Conservation (phyloP, 2,329 filamentous ascomycete genomes). For the Teratosphaeriaceae sp. region DNA sequence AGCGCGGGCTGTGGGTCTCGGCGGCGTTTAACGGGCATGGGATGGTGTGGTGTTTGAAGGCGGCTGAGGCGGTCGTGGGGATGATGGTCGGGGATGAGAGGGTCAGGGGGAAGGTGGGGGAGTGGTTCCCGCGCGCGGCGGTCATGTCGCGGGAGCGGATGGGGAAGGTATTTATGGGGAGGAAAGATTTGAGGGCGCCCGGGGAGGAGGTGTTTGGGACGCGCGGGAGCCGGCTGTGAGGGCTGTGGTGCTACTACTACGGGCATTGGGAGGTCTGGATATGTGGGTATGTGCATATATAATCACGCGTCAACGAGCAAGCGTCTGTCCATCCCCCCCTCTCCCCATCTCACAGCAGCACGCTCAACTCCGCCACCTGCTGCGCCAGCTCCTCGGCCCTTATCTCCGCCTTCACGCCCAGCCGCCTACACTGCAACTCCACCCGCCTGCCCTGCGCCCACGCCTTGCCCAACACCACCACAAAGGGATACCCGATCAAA, state of each 20-base stretch:
- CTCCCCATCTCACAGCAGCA: too few species aligned
- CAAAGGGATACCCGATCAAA: constrained; percentile 76
- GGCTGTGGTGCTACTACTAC: too few species aligned
- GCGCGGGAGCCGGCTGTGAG: constrained; percentile 3
- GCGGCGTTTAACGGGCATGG: constrained; percentile 59
- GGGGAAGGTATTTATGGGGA: constrained; percentile 16
- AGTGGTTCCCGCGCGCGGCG: constrained; percentile 52
- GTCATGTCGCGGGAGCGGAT: constrained; percentile 42
- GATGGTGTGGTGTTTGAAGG: constrained; percentile 36
- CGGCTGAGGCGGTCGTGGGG: constrained; percentile 49
- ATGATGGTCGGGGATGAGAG: constrained; percentile 38
- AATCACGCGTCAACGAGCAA: too few species aligned
- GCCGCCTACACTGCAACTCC: constrained; percentile 71
- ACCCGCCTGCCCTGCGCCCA: constrained; percentile 54
- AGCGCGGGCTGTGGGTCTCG: constrained; percentile 46
- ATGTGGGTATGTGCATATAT: too few species aligned
- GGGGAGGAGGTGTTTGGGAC: constrained; percentile 9
- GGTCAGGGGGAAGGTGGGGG: constrained; percentile 23
- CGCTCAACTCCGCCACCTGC: constrained; percentile 12
- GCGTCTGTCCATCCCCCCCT: too few species aligned
- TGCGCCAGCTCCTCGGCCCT: constrained; percentile 6
- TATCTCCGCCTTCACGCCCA: constrained; percentile 53
- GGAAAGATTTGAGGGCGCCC: constrained; percentile 11
- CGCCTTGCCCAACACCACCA: constrained; percentile 68
- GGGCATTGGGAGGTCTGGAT: too few species aligned